A percentile compares a stretch with the other conserved stretches of the same genome.
Conservation (phyloP, 495 filamentous ascomycete genomes). For the Chlorociboria aeruginascens region DNA sequence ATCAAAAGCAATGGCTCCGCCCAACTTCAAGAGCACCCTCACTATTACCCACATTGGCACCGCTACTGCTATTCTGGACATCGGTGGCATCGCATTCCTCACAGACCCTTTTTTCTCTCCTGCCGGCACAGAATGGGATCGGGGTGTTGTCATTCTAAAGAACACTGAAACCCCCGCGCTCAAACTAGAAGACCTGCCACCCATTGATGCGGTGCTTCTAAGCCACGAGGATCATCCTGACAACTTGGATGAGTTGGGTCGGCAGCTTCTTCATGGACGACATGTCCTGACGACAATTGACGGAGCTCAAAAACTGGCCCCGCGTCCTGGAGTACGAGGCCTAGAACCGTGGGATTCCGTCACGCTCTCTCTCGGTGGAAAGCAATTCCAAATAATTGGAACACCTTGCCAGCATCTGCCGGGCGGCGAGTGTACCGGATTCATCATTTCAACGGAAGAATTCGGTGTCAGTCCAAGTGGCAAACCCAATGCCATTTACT, state of each 20-base stretch:
- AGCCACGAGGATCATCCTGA: neutral
- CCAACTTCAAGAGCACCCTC: neutral
- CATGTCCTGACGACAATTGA: neutral
- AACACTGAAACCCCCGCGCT: neutral
- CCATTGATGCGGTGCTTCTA: neutral
- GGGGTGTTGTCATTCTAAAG: neutral
- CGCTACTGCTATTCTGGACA: neutral
- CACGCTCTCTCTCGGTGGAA: no score
- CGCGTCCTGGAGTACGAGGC: no score
- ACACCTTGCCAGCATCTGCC: no score
- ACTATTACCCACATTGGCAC: neutral
- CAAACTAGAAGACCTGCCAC: neutral
- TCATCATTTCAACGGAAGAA: no score
- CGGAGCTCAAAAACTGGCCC: no score
- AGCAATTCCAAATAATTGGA: no score
- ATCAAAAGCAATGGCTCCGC: no score
- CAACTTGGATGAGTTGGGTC: neutral
- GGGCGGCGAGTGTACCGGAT: no score
- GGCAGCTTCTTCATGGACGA: neutral
- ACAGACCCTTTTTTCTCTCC: neutral
- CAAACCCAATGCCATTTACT: neutral
- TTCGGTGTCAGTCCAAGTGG: no score
- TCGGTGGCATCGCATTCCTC: neutral
- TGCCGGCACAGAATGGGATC: neutral
- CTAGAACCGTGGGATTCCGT: no score